A percentile compares a stretch with the other conserved stretches of the same genome.
Evolutionary conservation across 805 yeast genomes (phyloP).

Genomic region (Kockiozyma suomiensis): DNA sequence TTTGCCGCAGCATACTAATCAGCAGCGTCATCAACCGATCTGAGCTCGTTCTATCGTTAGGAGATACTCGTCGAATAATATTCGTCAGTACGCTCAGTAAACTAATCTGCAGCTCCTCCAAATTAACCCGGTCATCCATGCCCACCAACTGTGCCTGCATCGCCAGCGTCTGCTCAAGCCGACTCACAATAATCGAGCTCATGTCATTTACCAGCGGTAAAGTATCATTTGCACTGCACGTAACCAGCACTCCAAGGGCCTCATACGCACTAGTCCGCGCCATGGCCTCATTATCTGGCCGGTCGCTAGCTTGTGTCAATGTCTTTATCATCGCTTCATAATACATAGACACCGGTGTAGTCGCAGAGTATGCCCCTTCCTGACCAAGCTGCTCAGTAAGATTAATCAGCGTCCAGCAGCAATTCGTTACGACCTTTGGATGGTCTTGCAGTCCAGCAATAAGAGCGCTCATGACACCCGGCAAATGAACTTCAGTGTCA

Average conservation of each 20-base stretch:
- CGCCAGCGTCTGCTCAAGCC: constrained; percentile 69
- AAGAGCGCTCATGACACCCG: constrained; percentile 72
- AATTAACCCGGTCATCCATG: constrained; percentile 70
- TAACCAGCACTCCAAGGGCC: constrained; percentile 80
- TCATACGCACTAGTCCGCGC: constrained; percentile 97
- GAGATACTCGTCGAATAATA: constrained; percentile 71
- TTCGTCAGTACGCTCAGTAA: constrained; percentile 74
- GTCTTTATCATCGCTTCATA: constrained; percentile 70
- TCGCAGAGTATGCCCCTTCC: constrained; percentile 50
- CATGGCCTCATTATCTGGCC: constrained; percentile 79
- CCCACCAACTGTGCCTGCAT: constrained; percentile 61
- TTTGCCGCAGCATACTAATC: constrained; percentile 67
- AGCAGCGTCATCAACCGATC: constrained; percentile 85
- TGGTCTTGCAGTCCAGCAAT: constrained; percentile 83
- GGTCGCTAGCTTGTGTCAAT: constrained; percentile 67
- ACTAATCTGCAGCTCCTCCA: constrained; percentile 86
- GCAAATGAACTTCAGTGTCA: constrained; percentile 64
- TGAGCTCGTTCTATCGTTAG: constrained; percentile 62
- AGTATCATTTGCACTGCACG: constrained; percentile 70
- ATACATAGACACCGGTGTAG: constrained; percentile 73
- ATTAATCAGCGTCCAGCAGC: constrained; percentile 96
- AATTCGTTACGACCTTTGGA: constrained; percentile 92
- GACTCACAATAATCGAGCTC: constrained; percentile 70
- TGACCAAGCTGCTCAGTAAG: constrained; percentile 75
- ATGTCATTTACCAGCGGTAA: constrained; percentile 68